A percentile compares a stretch with the other conserved stretches of the same genome.
Conservation (phyloP, 2,329 filamentous ascomycete species). For the Chaetomium sp. region DNA sequence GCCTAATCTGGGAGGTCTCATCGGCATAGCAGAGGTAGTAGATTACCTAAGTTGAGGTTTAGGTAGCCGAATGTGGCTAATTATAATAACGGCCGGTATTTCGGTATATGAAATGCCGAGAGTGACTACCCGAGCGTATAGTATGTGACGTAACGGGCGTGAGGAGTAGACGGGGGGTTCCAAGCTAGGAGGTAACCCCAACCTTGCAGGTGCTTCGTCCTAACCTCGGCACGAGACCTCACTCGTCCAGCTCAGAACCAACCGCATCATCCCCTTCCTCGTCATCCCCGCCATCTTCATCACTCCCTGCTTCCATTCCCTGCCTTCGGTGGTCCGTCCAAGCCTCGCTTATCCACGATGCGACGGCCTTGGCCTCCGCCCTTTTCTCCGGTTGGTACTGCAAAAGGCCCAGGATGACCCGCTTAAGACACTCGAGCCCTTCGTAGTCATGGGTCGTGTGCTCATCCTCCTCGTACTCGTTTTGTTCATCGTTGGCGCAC, state of each 20-base stretch:
- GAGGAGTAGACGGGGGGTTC: not conserved
- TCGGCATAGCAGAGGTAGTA: not conserved
- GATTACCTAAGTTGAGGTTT: not conserved
- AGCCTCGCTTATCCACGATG: not conserved
- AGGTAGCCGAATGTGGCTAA: constrained; percentile 5
- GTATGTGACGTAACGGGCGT: not conserved
- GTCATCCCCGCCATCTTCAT: not conserved
- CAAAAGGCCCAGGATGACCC: not conserved
- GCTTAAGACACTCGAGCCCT: not conserved
- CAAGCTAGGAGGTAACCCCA: not conserved
- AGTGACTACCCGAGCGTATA: not conserved
- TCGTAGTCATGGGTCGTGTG: not conserved
- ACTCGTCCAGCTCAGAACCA: not conserved
- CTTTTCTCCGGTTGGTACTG: not conserved
- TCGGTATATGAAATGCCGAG: constrained; percentile 6
- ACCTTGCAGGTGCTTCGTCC: not conserved
- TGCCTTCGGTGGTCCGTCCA: not conserved
- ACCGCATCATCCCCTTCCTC: not conserved
- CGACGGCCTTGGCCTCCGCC: not conserved
- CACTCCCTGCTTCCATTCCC: not conserved
- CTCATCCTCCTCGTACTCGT: constrained; percentile 2
- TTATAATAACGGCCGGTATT: not conserved
- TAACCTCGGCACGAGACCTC: not conserved
- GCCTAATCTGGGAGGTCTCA: not conserved
- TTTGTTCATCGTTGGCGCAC: not conserved